Percentiles rank a stretch among this genome's conserved stretches.
Evolutionary conservation across 805 yeast genomes (phyloP).

Genomic region (Priceomyces fermenticarens): DNA sequence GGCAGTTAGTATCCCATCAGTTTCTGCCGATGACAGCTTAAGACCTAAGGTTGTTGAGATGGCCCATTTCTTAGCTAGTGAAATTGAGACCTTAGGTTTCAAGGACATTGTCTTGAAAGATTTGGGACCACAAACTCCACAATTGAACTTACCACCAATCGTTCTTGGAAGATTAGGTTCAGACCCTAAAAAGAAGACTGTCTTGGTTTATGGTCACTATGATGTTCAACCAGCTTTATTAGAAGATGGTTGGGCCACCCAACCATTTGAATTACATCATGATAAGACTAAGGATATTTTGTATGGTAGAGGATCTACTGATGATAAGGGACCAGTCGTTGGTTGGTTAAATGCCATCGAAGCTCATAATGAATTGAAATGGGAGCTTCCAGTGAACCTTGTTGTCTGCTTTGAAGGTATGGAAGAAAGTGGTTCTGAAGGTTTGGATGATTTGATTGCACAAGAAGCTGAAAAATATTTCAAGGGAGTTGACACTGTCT

Average conservation of each 20-base stretch:
- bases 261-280: conserved; percentile 73
- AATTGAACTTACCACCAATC: conserved; percentile 84
- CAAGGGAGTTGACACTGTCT: conserved; percentile 87
- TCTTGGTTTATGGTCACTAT: conserved; percentile 92
- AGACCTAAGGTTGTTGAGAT: conserved; percentile 89
- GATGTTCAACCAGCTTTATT: conserved; percentile 95
- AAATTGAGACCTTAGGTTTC: conserved; percentile 73
- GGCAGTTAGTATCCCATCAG: conserved; percentile 95
- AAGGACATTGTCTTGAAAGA: conserved; percentile 77
- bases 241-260: conserved; percentile 95
- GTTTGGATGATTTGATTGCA: conserved; percentile 80
- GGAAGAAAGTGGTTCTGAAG: conserved; percentile 97
- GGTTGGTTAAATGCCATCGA: conserved; percentile 94
- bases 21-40: conserved; percentile 82
- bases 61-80: conserved; percentile 75
- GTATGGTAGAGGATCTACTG: conserved; percentile 93
- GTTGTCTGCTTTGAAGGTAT: conserved; percentile 95
- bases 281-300: conserved; percentile 63
- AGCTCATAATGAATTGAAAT: conserved; percentile 81
- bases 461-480: conserved; percentile 78
- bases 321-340: conserved; percentile 96
- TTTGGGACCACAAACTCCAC: conserved; percentile 79
- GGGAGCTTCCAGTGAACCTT: conserved; percentile 91
- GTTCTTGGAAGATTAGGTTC: conserved; percentile 86
- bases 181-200: conserved; percentile 81